phyloP scores from a whole-genome alignment of 352 stramenopile species.

The Lagenidium giganteum region DNA sequence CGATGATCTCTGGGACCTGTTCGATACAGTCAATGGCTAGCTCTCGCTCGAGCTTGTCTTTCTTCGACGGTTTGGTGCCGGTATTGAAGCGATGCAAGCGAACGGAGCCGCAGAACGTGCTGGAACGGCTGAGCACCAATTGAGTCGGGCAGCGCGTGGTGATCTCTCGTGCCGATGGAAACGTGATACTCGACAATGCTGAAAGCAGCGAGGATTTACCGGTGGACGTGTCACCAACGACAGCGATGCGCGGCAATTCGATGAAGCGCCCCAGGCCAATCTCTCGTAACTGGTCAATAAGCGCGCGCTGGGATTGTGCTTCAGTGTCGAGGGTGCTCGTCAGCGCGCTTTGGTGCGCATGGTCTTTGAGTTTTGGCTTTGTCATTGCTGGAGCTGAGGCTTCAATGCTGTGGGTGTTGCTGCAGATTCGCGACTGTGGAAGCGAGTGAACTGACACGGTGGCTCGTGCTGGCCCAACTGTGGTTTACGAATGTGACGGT shows the following conservation, averaged over 20 bases:
- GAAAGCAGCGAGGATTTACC: conserved; percentile 87
- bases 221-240: conserved; percentile 88
- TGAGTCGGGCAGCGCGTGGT: conserved; percentile 80
- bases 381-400: too few species aligned
- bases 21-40: conserved; percentile 22
- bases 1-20: conserved; percentile 33
- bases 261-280: conserved; percentile 68
- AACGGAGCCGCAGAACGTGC: conserved; percentile 37
- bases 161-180: conserved; percentile 71
- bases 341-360: too few species aligned
- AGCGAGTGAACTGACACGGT: too few species aligned
- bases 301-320: too few species aligned
- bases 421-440: too few species aligned
- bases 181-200: conserved; percentile 72
- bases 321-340: too few species aligned
- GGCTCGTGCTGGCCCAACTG: too few species aligned
- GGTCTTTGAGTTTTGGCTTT: too few species aligned
- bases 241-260: conserved; percentile 86
- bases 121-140: conserved; percentile 48
- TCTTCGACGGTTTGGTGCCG: too few species aligned
- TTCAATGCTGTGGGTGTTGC: too few species aligned
- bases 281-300: conserved; percentile 44
- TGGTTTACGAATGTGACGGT: too few species aligned
- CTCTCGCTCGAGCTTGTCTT: conserved; percentile 13
- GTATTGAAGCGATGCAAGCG: conserved; percentile 54